Conservation (phyloP, 2,329 filamentous ascomycete species). For the Clonostachys chloroleuca region DNA sequence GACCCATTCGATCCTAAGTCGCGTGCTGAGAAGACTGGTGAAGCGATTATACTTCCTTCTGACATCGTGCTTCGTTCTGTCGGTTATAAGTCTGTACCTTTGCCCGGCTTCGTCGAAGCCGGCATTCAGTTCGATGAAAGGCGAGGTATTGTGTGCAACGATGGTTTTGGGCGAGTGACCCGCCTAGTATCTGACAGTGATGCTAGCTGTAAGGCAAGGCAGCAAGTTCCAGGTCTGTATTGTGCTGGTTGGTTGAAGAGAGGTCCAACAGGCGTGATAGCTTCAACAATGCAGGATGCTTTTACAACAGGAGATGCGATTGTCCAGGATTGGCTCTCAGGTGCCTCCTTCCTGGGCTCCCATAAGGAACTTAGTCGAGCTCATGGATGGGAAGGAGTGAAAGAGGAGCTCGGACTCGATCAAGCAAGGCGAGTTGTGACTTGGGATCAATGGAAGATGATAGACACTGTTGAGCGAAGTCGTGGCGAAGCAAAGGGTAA, state of each 20-base stretch:
- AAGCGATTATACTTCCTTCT: conserved; percentile 52
- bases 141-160: conserved; percentile 77
- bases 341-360: conserved; percentile 30
- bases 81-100: conserved; percentile 78
- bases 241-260: conserved; percentile 96
- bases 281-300: conserved; percentile 91
- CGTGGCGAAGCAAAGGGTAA: conserved; percentile 67
- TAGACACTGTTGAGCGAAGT: conserved; percentile 73
- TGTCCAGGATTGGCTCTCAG: conserved; percentile 64
- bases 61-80: conserved; percentile 87
- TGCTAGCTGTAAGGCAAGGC: conserved; percentile 24
- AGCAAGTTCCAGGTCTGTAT: conserved; percentile 67
- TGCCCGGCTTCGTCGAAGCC: conserved; percentile 69
- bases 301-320: conserved; percentile 86
- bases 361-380: conserved; percentile 3
- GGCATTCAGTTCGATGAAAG: conserved; percentile 73
- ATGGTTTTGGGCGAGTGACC: conserved; percentile 68
- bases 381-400: conserved; percentile 74
- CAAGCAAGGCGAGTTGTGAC: conserved; percentile 59
- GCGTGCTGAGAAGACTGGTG: conserved; percentile 40
- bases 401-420: conserved; percentile 45
- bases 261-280: conserved; percentile 92
- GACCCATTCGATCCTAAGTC: conserved; percentile 49
- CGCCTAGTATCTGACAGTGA: conserved; percentile 23
- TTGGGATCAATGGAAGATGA: conserved; percentile 82